Conservation (phyloP, 345 rosid species). For the Citrus medica region DNA sequence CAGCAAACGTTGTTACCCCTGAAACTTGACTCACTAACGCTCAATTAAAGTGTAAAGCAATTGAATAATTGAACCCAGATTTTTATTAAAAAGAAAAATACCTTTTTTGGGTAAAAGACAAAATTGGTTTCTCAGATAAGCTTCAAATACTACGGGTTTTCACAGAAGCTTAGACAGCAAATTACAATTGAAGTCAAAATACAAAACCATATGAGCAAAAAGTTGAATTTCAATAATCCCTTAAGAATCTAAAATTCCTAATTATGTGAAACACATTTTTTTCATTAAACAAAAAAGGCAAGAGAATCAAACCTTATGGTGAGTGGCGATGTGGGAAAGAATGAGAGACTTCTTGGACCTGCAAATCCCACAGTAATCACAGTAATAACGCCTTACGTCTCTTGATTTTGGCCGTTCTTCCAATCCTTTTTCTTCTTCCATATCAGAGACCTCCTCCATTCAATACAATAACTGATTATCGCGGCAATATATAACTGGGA, state of each 20-base stretch:
- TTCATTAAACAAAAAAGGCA: not conserved
- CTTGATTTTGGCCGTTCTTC: slow-evolving; percentile 23
- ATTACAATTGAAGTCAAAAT: not conserved
- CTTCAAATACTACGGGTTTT: not conserved
- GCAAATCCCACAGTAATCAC: slow-evolving; percentile 80
- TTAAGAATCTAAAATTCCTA: not conserved
- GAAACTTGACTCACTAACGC: no score
- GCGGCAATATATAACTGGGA: not conserved
- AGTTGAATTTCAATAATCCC: not conserved
- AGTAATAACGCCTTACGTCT: slow-evolving; percentile 66
- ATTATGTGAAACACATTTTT: no score
- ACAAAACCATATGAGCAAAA: not conserved
- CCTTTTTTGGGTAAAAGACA: not conserved
- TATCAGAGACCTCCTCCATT: not conserved
- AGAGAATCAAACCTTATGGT: slow-evolving; percentile 46
- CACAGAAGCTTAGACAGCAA: not conserved
- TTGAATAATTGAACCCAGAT: no score
- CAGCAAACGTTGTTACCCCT: not conserved
- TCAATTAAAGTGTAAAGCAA: no score
- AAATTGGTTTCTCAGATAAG: not conserved
- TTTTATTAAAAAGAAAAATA: no score
- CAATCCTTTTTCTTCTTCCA: slow-evolving; percentile 19
- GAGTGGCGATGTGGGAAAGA: slow-evolving; percentile 48
- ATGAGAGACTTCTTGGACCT: slow-evolving; percentile 81
- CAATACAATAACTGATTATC: not conserved